Conservation (phyloP, 768 basidiomycete genomes). For the Mycena latifolia region DNA sequence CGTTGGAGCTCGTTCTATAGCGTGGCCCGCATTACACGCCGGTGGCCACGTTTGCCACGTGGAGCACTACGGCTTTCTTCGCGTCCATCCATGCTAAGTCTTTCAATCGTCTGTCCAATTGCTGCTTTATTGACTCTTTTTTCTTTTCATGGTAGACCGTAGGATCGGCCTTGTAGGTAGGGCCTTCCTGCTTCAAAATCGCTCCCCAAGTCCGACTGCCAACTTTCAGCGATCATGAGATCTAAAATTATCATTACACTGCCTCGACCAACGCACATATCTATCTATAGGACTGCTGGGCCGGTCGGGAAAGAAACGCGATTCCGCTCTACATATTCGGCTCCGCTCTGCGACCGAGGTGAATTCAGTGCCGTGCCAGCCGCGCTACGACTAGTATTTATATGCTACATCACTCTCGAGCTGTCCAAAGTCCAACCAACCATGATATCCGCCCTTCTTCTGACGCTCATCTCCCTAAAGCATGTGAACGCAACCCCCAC, state of each 20-base stretch:
- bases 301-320: too few relatives aligned
- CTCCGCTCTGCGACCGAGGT: constrained; percentile 3
- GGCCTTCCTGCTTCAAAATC: background rate
- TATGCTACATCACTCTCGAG: constrained; percentile 1
- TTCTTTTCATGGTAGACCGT: constrained; percentile 1
- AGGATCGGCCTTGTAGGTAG: constrained; percentile 3
- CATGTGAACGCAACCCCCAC: constrained; percentile 6
- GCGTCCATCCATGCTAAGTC: constrained; percentile 4
- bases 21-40: too few relatives aligned
- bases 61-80: constrained; percentile 7
- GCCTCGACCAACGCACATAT: background rate
- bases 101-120: constrained; percentile 6
- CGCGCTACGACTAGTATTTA: constrained; percentile 9
- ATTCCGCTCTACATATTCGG: constrained; percentile 6
- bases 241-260: constrained; percentile 3
- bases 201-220: background rate
- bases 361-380: constrained; percentile 7
- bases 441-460: constrained; percentile 22
- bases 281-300: too few relatives aligned
- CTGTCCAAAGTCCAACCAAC: constrained; percentile 10
- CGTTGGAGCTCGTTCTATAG: too few relatives aligned
- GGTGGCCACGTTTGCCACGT: too few relatives aligned
- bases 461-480: constrained; percentile 14
- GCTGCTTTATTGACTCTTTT: too few relatives aligned
- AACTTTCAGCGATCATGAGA: constrained; percentile 2